phyloP scores from a whole-genome alignment of 768 basidiomycete genomes.

The Cystobasidium tubakii region DNA sequence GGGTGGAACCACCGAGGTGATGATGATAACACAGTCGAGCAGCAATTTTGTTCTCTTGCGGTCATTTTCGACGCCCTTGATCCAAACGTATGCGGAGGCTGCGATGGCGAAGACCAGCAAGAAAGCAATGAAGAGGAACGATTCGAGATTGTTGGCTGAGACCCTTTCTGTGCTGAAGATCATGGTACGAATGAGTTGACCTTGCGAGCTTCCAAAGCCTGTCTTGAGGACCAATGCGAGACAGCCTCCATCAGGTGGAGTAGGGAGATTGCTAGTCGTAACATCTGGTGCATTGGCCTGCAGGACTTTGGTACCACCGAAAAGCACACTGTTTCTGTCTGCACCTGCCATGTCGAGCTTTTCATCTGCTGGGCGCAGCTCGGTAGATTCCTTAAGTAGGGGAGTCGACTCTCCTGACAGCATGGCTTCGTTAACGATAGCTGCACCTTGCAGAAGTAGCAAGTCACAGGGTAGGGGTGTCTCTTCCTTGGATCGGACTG shows the following conservation, averaged over 20 bases:
- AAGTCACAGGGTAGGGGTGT: slow-evolving; percentile 89
- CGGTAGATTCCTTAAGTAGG: slow-evolving; percentile 87
- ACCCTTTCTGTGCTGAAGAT: slow-evolving; percentile 96
- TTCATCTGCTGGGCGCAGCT: slow-evolving; percentile 68
- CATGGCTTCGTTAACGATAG: slow-evolving; percentile 99
- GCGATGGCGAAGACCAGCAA: slow-evolving; percentile 93
- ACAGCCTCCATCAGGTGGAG: slow-evolving; percentile 74
- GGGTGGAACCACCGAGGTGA: slow-evolving; percentile 95
- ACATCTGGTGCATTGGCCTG: slow-evolving; percentile 59
- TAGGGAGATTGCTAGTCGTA: slow-evolving; percentile 46
- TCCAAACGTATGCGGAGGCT: slow-evolving; percentile 97
- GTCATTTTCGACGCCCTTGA: slow-evolving; percentile 84
- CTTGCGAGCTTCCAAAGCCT: slow-evolving; percentile 95
- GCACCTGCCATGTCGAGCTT: slow-evolving; percentile 73
- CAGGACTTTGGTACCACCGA: slow-evolving; percentile 93
- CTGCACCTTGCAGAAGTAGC: slow-evolving; percentile 81
- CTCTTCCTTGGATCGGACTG: slow-evolving; percentile 59
- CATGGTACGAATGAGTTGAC: slow-evolving; percentile 96
- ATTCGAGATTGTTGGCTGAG: slow-evolving; percentile 90
- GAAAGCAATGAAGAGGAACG: slow-evolving; percentile 97
- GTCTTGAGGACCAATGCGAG: slow-evolving; percentile 87
- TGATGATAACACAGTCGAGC: slow-evolving; percentile 89
- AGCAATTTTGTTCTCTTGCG: slow-evolving; percentile 91
- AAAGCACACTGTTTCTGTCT: slow-evolving; percentile 82
- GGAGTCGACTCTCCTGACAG: slow-evolving; percentile 97